These are phyloP conservation scores for Rhodomyrtus psidioides DNA, from an alignment of 441 rosid species.

Conservation along the genomic window DNA sequence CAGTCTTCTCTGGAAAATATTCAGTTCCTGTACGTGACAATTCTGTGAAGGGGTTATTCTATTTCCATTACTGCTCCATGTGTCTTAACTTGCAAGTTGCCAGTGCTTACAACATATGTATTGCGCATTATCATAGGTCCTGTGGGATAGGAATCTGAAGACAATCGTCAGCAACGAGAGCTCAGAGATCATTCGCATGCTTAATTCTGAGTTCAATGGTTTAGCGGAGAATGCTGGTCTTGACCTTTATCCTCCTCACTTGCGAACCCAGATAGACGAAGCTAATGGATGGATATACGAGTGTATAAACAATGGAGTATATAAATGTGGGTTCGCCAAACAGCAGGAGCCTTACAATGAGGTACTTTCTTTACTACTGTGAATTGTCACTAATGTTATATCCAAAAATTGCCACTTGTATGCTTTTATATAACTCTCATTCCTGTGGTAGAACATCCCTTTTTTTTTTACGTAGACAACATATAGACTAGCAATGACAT, in stretches of 20 bases:
- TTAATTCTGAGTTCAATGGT: constrained; percentile 68
- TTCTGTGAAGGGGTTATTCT: not conserved
- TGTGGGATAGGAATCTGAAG: constrained; percentile 91
- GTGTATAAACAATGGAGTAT: constrained; percentile 68
- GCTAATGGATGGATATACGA: constrained; percentile 60
- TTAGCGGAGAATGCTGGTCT: constrained; percentile 50
- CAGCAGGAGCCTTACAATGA: constrained; percentile 72
- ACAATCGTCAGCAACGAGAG: constrained; percentile 79
- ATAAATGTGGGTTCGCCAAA: constrained; percentile 73
- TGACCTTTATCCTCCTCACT: constrained; percentile 56
- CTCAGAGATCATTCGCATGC: constrained; percentile 66
- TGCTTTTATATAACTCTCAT: not conserved
- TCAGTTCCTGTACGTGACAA: constrained; percentile 70
- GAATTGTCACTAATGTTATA: not conserved
- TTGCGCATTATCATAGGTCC: constrained; percentile 30
- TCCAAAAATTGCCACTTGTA: not conserved
- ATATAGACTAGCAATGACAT: not conserved
- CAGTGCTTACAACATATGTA: not conserved
- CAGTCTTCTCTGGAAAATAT: constrained; percentile 61
- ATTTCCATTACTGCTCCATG: not conserved
- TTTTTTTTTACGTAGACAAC: not conserved
- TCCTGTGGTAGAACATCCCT: not conserved
- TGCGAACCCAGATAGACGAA: constrained; percentile 47
- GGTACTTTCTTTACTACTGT: constrained; percentile 20
- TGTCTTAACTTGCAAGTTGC: not conserved